Base-by-base conservation (phyloP, 108 stramenopile genomes). In the Hondaea fermentalgiana region DNA sequence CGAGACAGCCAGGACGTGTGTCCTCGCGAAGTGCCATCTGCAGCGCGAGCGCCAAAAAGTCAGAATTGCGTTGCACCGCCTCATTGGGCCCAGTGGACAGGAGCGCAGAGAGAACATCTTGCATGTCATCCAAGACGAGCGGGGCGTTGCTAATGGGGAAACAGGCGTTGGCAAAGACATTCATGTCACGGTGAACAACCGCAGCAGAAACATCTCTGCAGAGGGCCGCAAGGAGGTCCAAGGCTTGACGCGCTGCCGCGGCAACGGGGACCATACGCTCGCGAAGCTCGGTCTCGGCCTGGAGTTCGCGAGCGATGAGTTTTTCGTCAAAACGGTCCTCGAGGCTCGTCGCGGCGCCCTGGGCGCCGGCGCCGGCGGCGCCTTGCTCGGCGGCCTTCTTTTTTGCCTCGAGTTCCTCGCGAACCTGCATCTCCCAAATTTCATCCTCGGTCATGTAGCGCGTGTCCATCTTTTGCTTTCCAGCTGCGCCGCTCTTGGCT, bases 21-120 rank as follows among this genome's bases (percentile, higher is more conserved):
- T 83, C 76, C 6, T 83, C 76, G 3, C 76, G 76, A 45, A 83
- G 76, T 23, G 76, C 76, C 49, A 83, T 83, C 28, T 83, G 76
- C 76, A 83, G 28, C 76, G 76, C 76, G 6, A 47, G 49, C 49
- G 76, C 76, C 8, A 83, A 4, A 23, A 83, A 83, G 42, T 42
- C 42, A 2, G 64, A 4, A 23, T 69, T 69, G 42, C 42, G 25
- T 17, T 69, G 64, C 0, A 83, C 45, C 76, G n/a, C 51, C n/a
- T 14, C 76, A 53, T 47, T 53, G 51, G 76, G 76, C 45, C 45
- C 49, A 0, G 45, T 83, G 3, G 6, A 12, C 45, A 83, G 23
- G 28, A 53, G 76, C n/a, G 23, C 51, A 12, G 76, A 3, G 28
- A 83, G 51, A 17, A 83, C 76, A 0, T 6, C 25, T 16, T 53